Conservation (phyloP, 352 stramenopile species). For the Phytophthora chlamydospora region DNA sequence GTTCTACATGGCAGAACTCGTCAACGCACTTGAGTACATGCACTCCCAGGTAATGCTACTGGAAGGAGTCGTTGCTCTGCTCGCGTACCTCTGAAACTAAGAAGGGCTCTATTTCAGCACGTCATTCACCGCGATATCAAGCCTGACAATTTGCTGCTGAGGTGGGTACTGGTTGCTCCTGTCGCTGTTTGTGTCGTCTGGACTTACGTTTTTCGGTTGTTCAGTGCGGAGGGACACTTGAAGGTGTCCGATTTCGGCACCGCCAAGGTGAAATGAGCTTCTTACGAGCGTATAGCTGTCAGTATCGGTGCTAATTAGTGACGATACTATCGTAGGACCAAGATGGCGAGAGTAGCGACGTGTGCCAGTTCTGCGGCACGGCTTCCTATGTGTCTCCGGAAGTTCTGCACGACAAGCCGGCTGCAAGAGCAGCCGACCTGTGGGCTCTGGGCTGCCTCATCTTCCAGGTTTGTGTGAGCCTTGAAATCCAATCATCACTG, state of each 20-base stretch:
- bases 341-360: constrained; percentile 60
- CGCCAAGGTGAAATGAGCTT: constrained; percentile 55
- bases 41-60: constrained; percentile 77
- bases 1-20: constrained; percentile 94
- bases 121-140: constrained; percentile 98
- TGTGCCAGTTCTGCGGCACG: constrained; percentile 89
- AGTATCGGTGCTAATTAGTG: constrained; percentile 14
- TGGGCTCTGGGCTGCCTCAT: constrained; percentile 93
- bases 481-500: not conserved
- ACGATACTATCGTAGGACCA: constrained; percentile 53
- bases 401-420: constrained; percentile 86
- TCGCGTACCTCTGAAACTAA: constrained; percentile 4
- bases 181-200: not conserved
- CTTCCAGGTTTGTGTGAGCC: constrained; percentile 56
- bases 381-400: constrained; percentile 93
- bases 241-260: constrained; percentile 93
- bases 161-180: constrained; percentile 22
- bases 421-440: constrained; percentile 82
- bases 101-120: constrained; percentile 54
- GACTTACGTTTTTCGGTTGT: not conserved
- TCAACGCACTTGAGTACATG: constrained; percentile 94
- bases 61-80: not conserved
- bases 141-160: constrained; percentile 90
- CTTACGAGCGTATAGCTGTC: not conserved
- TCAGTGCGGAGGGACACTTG: constrained; percentile 77